These are phyloP conservation scores for Hyphopichia buzzinii DNA, from an alignment of 1,139 yeast genomes.

Conservation along the genomic window DNA sequence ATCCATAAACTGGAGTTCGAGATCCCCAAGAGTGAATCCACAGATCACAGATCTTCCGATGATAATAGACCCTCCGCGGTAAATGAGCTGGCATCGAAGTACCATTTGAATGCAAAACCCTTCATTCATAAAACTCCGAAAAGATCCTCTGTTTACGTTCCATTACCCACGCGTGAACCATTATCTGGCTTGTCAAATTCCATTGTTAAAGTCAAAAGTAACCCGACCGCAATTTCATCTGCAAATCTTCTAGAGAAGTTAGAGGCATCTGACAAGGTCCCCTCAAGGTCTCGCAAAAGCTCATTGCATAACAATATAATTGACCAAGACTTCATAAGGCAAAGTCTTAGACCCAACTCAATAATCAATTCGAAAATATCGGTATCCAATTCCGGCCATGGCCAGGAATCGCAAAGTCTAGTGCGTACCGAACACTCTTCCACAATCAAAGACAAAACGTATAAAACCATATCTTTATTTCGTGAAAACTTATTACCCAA, in stretches of 20 bases:
- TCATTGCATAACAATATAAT: slow-evolving; percentile 1
- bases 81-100: neutral
- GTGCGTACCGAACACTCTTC: too few relatives aligned
- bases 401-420: neutral
- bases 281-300: neutral
- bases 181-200: slow-evolving; percentile 2
- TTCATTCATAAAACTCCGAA: slow-evolving; percentile 3
- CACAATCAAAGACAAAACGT: neutral
- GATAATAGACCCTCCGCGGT: neutral
- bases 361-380: neutral
- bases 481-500: slow-evolving; percentile 1
- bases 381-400: neutral
- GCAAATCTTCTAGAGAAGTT: slow-evolving; percentile 1
- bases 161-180: slow-evolving; percentile 5
- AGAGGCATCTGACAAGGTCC: slow-evolving; percentile 3
- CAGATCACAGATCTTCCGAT: neutral
- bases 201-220: neutral
- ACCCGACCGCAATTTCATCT: neutral
- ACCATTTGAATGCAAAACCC: neutral
- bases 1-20: slow-evolving; percentile 4
- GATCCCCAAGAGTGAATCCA: neutral
- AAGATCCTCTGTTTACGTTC: slow-evolving; percentile 4
- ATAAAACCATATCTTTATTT: neutral
- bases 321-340: slow-evolving; percentile 3
- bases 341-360: neutral